Evolutionary conservation across 257 asterid genomes (phyloP), one percentile per base, ranked within the genome.

Genomic region (Fraxinus pennsylvanica): DNA sequence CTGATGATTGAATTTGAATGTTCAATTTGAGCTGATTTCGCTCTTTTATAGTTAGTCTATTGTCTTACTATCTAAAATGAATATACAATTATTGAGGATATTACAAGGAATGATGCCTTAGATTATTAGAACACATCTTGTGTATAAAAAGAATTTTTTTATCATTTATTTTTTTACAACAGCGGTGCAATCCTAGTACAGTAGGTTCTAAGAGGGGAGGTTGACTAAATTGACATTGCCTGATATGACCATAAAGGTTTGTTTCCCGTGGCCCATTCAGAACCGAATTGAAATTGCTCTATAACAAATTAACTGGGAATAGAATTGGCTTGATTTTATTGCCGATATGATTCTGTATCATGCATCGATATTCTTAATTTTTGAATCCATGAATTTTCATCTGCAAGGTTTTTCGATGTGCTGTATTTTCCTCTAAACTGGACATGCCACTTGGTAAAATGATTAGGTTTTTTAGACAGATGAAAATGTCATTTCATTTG

Each of bases 401-500:
- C 43, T 50, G 27, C 22, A 47, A 6, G n/a, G 50, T 41, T 41
- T 41, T 41, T 19, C 30, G 17, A 35, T n/a, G 52, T 63, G 36
- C 57, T 63, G 32, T 68, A 17, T 74, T 67, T 41, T 21, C 66
- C 43, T 65, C 19, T 9, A 54, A 67, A 74, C 29, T 17, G 33
- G 47, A 54, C 65, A 27, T 61, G 80, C 57, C 73, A 4, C 38
- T 22, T 67, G 7, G 71, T 35, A 47, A 59, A 36, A 45, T 27
- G 52, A 36, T 29, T 52, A 13, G 14, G 39, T 47, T 14, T 72
- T 63, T 22, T 75, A 75, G 67, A 71, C 61, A 74, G 69, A 21
- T 59, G 61, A 69, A 54, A 0, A 25, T 45, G 13, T 35, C 75
- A 19, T 69, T 73, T 68, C 72, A 12, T 66, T 59, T 74, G 71